Conservation (phyloP, 768 basidiomycete genomes). For the Cystofilobasidium macerans region DNA sequence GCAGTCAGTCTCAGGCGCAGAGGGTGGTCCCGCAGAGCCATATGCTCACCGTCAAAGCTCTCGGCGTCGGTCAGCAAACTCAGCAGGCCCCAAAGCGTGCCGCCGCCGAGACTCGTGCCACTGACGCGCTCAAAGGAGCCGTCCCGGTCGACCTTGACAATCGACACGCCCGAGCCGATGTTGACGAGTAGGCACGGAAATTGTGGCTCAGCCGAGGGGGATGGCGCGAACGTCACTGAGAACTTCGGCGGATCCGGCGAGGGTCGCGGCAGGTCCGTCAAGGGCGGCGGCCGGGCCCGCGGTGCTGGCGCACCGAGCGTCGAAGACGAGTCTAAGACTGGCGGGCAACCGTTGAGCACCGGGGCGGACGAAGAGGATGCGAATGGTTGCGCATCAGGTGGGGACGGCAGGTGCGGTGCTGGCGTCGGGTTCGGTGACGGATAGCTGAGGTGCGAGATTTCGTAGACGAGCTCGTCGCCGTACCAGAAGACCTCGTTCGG, state of each 20-base stretch:
- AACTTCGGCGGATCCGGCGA: constrained; percentile 82
- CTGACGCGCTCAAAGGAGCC: constrained; percentile 92
- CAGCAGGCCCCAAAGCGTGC: constrained; percentile 91
- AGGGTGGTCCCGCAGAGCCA: not conserved
- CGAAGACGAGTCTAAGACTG: not conserved
- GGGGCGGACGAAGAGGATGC: constrained; percentile 28
- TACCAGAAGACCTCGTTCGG: constrained; percentile 98
- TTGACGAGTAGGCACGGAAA: constrained; percentile 94
- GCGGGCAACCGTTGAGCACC: constrained; percentile 29
- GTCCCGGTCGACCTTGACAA: constrained; percentile 93
- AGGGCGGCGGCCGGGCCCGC: constrained; percentile 27
- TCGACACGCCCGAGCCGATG: constrained; percentile 93
- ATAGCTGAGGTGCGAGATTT: constrained; percentile 42
- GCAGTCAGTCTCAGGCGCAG: not conserved
- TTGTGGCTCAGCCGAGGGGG: constrained; percentile 58
- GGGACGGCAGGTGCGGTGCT: constrained; percentile 12
- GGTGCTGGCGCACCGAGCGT: constrained; percentile 28
- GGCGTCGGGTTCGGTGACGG: constrained; percentile 33
- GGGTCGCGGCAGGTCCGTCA: constrained; percentile 57
- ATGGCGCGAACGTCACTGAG: constrained; percentile 72
- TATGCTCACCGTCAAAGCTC: constrained; percentile 77
- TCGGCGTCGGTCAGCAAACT: constrained; percentile 89
- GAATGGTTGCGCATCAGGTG: constrained; percentile 2
- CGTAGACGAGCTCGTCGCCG: constrained; percentile 83
- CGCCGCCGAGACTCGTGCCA: constrained; percentile 92